A percentile compares a stretch with the other conserved stretches of the same genome.
Evolutionary conservation across 1,284 basidiomycete genomes (phyloP).

Genomic region (Prillingera fragicola): DNA sequence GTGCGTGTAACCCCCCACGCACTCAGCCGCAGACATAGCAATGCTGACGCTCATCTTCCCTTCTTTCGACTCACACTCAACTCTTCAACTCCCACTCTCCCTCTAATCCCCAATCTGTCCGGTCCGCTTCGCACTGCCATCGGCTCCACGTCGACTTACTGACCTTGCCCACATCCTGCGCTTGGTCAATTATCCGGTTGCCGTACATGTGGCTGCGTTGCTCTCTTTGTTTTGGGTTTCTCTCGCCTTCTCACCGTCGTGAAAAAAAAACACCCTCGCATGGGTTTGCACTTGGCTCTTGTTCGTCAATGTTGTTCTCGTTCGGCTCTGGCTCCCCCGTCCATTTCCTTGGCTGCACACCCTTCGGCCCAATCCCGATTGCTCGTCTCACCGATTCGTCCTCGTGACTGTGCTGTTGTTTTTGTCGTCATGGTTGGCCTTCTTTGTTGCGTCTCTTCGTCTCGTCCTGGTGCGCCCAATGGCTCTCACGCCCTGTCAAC

Average conservation of each 20-base stretch:
- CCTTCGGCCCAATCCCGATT: too few species aligned
- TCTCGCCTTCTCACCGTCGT: conserved; percentile 2
- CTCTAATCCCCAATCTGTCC: background rate
- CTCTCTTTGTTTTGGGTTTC: background rate
- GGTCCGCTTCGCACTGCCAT: background rate
- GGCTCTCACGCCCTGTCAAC: too few species aligned
- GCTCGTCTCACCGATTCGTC: too few species aligned
- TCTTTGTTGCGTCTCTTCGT: too few species aligned
- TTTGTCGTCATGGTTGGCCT: too few species aligned
- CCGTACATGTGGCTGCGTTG: background rate
- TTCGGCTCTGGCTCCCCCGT: background rate
- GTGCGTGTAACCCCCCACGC: conserved; percentile 56
- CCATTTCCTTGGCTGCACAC: background rate
- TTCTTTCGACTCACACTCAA: conserved; percentile 9
- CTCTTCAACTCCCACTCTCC: conserved; percentile 2
- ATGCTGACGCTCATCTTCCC: conserved; percentile 22
- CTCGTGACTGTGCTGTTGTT: too few species aligned
- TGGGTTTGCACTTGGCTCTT: background rate
- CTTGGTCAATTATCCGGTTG: conserved; percentile 1
- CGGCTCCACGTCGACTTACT: background rate
- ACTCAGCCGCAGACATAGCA: conserved; percentile 28
- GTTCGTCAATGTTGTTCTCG: background rate
- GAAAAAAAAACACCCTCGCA: too few species aligned
- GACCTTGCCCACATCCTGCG: background rate
- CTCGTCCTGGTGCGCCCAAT: too few species aligned